Percentiles rank a stretch among this genome's conserved stretches.
Evolutionary conservation across 2,329 filamentous ascomycete species (phyloP).

Genomic region (Tympanopsis confertula): DNA sequence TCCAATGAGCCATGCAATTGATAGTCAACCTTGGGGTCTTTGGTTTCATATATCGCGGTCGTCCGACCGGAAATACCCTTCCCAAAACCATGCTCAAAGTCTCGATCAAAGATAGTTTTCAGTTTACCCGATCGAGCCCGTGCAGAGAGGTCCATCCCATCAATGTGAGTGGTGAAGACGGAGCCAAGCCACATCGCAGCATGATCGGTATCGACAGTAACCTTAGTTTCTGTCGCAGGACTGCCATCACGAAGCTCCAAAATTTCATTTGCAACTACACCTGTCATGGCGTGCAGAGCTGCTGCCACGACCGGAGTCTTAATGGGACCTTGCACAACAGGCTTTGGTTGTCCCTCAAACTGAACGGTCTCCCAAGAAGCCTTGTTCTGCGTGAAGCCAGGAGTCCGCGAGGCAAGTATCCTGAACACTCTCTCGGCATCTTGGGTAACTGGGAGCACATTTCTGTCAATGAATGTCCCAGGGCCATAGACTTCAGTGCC

Average conservation of each 20-base stretch:
- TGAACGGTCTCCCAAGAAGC: slow-evolving; percentile 17
- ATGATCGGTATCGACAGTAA: slow-evolving; percentile 5
- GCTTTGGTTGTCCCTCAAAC: slow-evolving; percentile 23
- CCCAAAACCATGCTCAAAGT: slow-evolving; percentile 3
- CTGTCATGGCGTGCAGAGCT: slow-evolving; percentile 28
- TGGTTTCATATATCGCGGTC: slow-evolving; percentile 2
- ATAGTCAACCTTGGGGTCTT: not conserved
- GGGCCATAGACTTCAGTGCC: slow-evolving; percentile 19
- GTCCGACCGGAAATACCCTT: slow-evolving; percentile 1
- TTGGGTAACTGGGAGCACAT: slow-evolving; percentile 20
- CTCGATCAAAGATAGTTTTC: slow-evolving; percentile 1
- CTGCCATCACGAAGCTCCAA: slow-evolving; percentile 12
- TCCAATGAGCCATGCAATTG: not conserved
- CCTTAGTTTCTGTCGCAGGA: not conserved
- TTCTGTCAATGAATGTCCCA: slow-evolving; percentile 23
- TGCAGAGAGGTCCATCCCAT: not conserved
- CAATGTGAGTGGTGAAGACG: slow-evolving; percentile 1
- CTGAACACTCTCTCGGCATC: slow-evolving; percentile 24
- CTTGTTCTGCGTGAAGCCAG: slow-evolving; percentile 11
- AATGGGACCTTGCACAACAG: slow-evolving; percentile 28
- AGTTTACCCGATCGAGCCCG: not conserved
- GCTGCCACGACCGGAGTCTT: slow-evolving; percentile 27
- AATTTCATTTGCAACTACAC: slow-evolving; percentile 26
- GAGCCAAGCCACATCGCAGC: slow-evolving; percentile 4
- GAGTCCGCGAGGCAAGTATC: slow-evolving; percentile 2